Conservation (phyloP, 768 basidiomycete species). For the Guyanaporus albipodus region DNA sequence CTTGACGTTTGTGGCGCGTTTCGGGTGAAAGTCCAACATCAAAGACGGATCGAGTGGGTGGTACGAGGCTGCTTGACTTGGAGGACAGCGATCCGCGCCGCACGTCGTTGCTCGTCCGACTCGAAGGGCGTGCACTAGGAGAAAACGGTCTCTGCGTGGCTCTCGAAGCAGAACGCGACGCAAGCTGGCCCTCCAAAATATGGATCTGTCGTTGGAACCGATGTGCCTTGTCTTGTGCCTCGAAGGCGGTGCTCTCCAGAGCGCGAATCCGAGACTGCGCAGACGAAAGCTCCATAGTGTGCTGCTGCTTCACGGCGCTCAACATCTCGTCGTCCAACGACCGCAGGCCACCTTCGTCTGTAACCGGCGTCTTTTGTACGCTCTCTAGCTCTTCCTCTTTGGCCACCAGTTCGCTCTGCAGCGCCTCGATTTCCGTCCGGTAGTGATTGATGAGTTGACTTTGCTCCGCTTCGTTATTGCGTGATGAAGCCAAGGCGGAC, state of each 20-base stretch:
- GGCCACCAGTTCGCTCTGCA: conserved; percentile 55
- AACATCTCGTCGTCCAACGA: conserved; percentile 75
- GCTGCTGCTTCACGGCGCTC: conserved; percentile 64
- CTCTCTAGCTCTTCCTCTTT: conserved; percentile 68
- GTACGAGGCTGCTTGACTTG: conserved; percentile 32
- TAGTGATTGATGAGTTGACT: conserved; percentile 59
- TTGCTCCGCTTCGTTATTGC: conserved; percentile 53
- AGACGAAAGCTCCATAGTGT: conserved; percentile 73
- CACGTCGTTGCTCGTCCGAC: conserved; percentile 37
- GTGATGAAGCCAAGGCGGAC: conserved; percentile 48
- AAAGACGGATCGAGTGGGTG: conserved; percentile 53
- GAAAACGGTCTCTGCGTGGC: conserved; percentile 45
- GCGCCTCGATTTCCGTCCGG: conserved; percentile 66
- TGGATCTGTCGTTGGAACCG: conserved; percentile 63
- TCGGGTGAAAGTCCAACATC: conserved; percentile 71
- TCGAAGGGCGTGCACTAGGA: conserved; percentile 43
- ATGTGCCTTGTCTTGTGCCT: conserved; percentile 67
- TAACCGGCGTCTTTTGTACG: conserved; percentile 42
- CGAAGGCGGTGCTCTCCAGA: conserved; percentile 68
- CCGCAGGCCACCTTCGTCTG: conserved; percentile 38
- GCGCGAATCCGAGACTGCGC: conserved; percentile 77
- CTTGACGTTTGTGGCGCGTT: conserved; percentile 75
- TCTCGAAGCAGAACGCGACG: conserved; percentile 41
- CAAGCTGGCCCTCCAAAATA: conserved; percentile 62
- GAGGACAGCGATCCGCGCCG: conserved; percentile 35